A percentile compares a stretch with the other conserved stretches of the same genome.
Conservation (phyloP, 371 early-diverging fungal genomes). For the Mucor lusitanicus region DNA sequence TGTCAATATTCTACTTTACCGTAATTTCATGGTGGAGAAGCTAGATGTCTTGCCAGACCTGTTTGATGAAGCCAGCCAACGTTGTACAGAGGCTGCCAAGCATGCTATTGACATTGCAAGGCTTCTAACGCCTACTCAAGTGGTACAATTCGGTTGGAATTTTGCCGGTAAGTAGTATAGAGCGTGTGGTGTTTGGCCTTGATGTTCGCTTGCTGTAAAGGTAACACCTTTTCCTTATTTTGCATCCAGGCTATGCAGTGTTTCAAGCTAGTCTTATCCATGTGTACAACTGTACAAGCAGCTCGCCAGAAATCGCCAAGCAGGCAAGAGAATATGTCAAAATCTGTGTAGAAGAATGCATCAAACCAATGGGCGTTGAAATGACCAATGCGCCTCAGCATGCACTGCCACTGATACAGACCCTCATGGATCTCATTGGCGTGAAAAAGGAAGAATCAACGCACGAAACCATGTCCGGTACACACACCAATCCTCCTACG, state of each 20-base stretch:
- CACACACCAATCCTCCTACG: background rate
- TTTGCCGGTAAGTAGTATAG: constrained; percentile 23
- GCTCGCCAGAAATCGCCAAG: constrained; percentile 18
- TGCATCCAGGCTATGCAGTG: constrained; percentile 29
- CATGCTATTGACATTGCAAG: constrained; percentile 47
- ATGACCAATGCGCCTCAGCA: constrained; percentile 12
- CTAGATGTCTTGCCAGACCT: constrained; percentile 19
- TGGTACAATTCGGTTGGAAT: constrained; percentile 27
- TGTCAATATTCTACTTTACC: constrained; percentile 51
- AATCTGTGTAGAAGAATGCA: constrained; percentile 26
- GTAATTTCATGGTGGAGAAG: constrained; percentile 46
- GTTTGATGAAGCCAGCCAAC: constrained; percentile 24
- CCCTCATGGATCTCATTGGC: constrained; percentile 22
- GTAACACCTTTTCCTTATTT: background rate
- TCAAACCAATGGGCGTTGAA: constrained; percentile 18
- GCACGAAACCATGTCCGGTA: background rate
- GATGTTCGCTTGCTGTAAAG: background rate
- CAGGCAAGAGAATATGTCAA: constrained; percentile 21
- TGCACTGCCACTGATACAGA: constrained; percentile 14
- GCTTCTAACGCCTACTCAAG: constrained; percentile 10
- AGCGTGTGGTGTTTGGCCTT: background rate
- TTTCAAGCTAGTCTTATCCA: constrained; percentile 38
- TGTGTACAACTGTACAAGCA: constrained; percentile 28
- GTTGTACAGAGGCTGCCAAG: constrained; percentile 54
- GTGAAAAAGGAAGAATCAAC: constrained; percentile 11